Percentiles rank a stretch among this genome's conserved stretches.
Evolutionary conservation across 2,329 filamentous ascomycete genomes (phyloP).

Genomic region (Arthrocladium fulminans): DNA sequence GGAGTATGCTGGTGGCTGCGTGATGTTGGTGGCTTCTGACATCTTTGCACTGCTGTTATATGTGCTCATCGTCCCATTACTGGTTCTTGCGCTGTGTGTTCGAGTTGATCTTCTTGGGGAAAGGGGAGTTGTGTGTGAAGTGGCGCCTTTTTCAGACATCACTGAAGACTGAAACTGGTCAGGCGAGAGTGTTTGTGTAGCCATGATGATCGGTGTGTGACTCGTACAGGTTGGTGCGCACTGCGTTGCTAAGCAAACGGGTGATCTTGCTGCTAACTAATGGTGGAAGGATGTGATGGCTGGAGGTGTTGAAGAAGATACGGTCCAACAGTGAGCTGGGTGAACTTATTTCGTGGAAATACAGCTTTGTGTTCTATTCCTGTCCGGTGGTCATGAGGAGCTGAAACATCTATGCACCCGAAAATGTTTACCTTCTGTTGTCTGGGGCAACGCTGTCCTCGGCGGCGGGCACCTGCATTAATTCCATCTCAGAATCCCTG

Average conservation of each 20-base stretch:
- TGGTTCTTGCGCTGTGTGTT: slow-evolving; percentile 55
- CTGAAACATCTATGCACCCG: not conserved
- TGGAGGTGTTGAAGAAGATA: not conserved
- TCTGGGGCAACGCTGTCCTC: not conserved
- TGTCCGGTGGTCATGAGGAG: not conserved
- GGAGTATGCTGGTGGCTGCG: slow-evolving; percentile 84
- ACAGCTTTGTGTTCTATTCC: not conserved
- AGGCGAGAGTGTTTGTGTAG: slow-evolving; percentile 9
- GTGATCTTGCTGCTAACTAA: not conserved
- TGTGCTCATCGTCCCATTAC: slow-evolving; percentile 84
- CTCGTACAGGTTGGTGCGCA: too few species aligned
- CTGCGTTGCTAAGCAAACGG: not conserved
- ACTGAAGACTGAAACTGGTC: slow-evolving; percentile 14
- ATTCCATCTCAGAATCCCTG: too few species aligned
- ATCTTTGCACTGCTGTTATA: slow-evolving; percentile 57
- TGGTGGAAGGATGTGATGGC: not conserved
- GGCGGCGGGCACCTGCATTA: not conserved
- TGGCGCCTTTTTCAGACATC: slow-evolving; percentile 21
- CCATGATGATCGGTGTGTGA: slow-evolving; percentile 1
- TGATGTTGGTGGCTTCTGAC: slow-evolving; percentile 74
- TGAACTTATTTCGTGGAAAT: not conserved
- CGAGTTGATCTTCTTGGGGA: slow-evolving; percentile 41
- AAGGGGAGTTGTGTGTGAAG: slow-evolving; percentile 17
- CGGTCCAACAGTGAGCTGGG: too few species aligned
- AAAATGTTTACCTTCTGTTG: not conserved